phyloP scores from a whole-genome alignment of 306 rosid genomes.

The Parietaria judaica region DNA sequence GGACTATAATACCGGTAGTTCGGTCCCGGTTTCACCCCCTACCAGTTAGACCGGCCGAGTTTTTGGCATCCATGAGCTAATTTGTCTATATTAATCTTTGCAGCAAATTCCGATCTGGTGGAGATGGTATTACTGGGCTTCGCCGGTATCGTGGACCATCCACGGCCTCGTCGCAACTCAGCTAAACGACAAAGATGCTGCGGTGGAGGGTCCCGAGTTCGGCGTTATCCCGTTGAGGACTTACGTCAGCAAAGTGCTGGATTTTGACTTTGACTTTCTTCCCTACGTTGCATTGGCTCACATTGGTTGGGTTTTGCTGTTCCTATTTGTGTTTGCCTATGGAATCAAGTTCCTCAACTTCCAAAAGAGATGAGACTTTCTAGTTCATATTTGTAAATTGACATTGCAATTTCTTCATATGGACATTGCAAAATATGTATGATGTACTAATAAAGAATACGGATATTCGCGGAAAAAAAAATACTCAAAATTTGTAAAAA shows the following conservation, averaged over 20 bases:
- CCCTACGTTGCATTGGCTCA: constrained; percentile 36
- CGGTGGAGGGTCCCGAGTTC: constrained; percentile 23
- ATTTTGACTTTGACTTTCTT: constrained; percentile 42
- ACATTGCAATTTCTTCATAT: no score
- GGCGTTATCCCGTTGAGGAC: constrained; percentile 22
- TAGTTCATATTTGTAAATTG: no score
- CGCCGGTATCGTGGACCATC: constrained; percentile 44
- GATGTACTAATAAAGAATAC: no score
- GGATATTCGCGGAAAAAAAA: no score
- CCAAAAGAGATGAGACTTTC: constrained; percentile 35
- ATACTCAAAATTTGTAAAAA: no score
- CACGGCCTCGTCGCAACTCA: constrained; percentile 38
- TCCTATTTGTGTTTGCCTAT: constrained; percentile 51
- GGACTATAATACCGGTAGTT: no score
- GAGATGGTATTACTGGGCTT: constrained; percentile 36
- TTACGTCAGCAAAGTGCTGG: constrained; percentile 31
- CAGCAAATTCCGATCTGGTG: constrained; percentile 48
- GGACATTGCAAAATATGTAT: no score
- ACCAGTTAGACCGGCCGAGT: no score
- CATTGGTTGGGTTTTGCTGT: constrained; percentile 34
- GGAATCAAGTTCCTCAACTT: constrained; percentile 59
- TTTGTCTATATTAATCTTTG: not conserved
- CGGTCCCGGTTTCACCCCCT: no score
- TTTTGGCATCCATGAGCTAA: no score
- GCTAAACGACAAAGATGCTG: constrained; percentile 26